Conservation (phyloP, 176 grass and related monocot genomes). For the Aegilops speltoides region DNA sequence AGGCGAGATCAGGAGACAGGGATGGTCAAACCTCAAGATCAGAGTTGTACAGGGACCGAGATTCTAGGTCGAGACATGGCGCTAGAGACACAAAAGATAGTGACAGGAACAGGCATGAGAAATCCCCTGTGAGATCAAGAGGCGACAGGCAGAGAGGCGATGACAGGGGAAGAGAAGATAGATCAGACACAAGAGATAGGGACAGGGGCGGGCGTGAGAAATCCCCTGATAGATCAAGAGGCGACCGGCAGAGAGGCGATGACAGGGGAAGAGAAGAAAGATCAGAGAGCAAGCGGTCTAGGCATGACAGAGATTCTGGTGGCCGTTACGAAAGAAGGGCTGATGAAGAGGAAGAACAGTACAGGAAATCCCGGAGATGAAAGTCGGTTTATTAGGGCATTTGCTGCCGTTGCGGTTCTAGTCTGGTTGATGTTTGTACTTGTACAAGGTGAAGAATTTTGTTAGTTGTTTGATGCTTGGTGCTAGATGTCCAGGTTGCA, state of each 20-base stretch:
- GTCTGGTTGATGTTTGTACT: slow-evolving; percentile 8
- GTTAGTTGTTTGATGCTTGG: background rate
- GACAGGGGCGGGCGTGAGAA: background rate
- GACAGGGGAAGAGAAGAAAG: slow-evolving; percentile 41
- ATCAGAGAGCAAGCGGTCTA: slow-evolving; percentile 39
- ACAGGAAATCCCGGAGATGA: background rate
- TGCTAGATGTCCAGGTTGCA: background rate
- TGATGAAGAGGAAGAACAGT: background rate
- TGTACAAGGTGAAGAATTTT: slow-evolving; percentile 14
- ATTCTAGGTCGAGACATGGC: slow-evolving; percentile 21
- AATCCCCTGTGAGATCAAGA: slow-evolving; percentile 38
- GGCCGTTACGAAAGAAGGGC: slow-evolving; percentile 11
- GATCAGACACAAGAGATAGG: slow-evolving; percentile 8
- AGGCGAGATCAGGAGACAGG: slow-evolving; percentile 18
- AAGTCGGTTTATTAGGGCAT: background rate
- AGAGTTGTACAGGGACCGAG: slow-evolving; percentile 24
- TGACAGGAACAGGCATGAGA: slow-evolving; percentile 23
- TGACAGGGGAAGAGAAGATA: slow-evolving; percentile 10
- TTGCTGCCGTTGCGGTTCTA: background rate
- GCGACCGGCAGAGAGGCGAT: slow-evolving; percentile 25
- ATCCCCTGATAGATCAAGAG: slow-evolving; percentile 37
- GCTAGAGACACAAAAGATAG: slow-evolving; percentile 24
- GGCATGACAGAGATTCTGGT: background rate
- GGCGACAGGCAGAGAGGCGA: slow-evolving; percentile 21
- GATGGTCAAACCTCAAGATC: slow-evolving; percentile 43